Evolutionary conservation across 441 rosid species (phyloP), one percentile per base, ranked within the genome.

Genomic region (Pelargonium exstipulatum): DNA sequence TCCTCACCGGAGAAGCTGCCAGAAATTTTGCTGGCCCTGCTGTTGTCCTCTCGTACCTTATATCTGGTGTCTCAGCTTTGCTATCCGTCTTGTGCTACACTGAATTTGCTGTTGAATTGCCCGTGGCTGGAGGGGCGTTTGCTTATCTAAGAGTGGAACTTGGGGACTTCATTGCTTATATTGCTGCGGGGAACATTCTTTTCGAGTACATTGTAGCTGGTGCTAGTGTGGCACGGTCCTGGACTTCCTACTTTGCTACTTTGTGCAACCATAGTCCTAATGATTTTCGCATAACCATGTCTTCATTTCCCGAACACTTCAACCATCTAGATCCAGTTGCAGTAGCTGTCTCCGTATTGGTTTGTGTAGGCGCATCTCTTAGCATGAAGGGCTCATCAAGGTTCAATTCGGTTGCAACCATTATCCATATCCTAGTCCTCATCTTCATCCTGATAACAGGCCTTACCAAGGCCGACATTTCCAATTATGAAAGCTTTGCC

Each of bases 201-300:
- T 83, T 92, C 13, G 95, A 92, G 78, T 80, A 90, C 69, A 71
- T 86, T 5, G 81, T 89, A 5, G 76, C 76, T 0, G 88, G 90
- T 14, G 94, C 96, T 2, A 84, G 85, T 7, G 94, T 92, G 10
- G 81, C 94, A 1, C 81, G 95, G 64, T 86, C 95, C 0, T 90
- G 92, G 94, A 90, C 96, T 68, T 86, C 92, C 1, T 89, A 89
- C 75, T 82, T 87, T 4, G 90, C 96, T 3, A 87, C 96, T 4
- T 76, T 90, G 45, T 76, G 83, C 76, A 87, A 87, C 67, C 83
- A 70, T 0, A 37, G 73, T 0, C 94, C 96, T 0, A 40, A 78
- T 6, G 75, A 69, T 48, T 83, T 90, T 42, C 85, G 90, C 9
- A 76, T 88, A 51, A 72, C 76, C 55, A 79, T 72, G 1, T 37